These are phyloP conservation scores for Phytophthora litchii DNA, from an alignment of 352 stramenopile species.

Conservation along the genomic window DNA sequence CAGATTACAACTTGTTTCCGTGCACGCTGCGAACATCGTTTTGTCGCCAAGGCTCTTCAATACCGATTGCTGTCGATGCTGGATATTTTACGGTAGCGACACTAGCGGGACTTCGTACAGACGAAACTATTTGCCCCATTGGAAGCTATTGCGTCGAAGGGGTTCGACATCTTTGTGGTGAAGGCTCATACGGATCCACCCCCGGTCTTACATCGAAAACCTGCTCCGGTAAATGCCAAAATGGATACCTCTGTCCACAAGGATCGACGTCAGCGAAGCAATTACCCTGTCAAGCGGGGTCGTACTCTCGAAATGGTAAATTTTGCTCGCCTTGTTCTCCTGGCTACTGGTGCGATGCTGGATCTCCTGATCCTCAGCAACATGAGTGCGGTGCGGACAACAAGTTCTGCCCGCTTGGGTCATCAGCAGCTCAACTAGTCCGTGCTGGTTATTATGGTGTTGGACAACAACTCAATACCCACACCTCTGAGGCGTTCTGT, in stretches of 20 bases:
- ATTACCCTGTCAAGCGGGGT: constrained; percentile 55
- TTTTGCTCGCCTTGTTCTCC: constrained; percentile 54
- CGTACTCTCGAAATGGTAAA: constrained; percentile 65
- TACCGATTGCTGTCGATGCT: constrained; percentile 38
- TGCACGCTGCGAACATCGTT: constrained; percentile 47
- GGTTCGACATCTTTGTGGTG: constrained; percentile 53
- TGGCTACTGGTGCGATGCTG: constrained; percentile 60
- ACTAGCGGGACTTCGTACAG: constrained; percentile 40
- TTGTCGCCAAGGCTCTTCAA: constrained; percentile 50
- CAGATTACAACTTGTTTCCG: constrained; percentile 39
- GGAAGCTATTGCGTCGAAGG: constrained; percentile 71
- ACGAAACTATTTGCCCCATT: constrained; percentile 56
- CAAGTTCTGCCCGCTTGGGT: constrained; percentile 63
- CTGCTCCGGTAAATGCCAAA: constrained; percentile 64
- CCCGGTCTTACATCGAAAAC: constrained; percentile 42
- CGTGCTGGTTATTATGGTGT: constrained; percentile 47
- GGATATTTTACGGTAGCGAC: constrained; percentile 60
- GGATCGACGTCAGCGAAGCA: constrained; percentile 52
- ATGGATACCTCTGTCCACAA: constrained; percentile 56
- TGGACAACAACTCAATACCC: constrained; percentile 41
- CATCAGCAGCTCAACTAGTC: constrained; percentile 35
- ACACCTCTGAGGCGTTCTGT: constrained; percentile 51
- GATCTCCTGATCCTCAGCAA: constrained; percentile 52
- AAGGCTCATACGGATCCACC: constrained; percentile 54
- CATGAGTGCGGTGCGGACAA: constrained; percentile 53